Evolutionary conservation across 1,139 yeast species (phyloP).

Genomic region (Kodamaea plutei): DNA sequence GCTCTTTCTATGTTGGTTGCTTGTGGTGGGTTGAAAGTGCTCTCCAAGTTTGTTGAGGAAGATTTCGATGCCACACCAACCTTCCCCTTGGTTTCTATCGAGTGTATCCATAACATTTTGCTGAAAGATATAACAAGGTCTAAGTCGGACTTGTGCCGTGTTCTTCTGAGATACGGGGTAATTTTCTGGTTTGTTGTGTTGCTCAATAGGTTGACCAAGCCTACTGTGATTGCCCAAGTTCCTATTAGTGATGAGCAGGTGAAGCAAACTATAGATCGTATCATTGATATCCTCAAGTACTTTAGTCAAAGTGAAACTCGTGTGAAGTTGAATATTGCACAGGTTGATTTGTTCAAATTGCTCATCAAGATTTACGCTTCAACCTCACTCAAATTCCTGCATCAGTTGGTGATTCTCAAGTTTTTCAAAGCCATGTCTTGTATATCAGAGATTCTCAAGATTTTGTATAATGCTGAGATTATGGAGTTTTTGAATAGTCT

Average conservation of each 20-base stretch:
- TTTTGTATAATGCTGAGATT: slow-evolving; percentile 39
- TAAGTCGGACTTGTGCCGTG: slow-evolving; percentile 53
- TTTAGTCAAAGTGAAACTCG: slow-evolving; percentile 44
- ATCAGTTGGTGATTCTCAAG: slow-evolving; percentile 38
- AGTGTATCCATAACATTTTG: slow-evolving; percentile 43
- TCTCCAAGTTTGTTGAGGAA: slow-evolving; percentile 52
- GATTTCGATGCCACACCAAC: slow-evolving; percentile 45
- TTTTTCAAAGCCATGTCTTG: slow-evolving; percentile 44
- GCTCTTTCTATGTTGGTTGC: slow-evolving; percentile 50
- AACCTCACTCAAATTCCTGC: slow-evolving; percentile 24
- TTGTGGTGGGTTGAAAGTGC: slow-evolving; percentile 53
- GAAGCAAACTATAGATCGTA: slow-evolving; percentile 30
- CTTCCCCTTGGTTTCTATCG: slow-evolving; percentile 46
- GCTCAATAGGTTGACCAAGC: slow-evolving; percentile 27
- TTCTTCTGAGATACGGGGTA: slow-evolving; percentile 46
- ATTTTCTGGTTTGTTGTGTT: slow-evolving; percentile 48
- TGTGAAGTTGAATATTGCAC: slow-evolving; percentile 38
- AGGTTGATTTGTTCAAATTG: slow-evolving; percentile 43
- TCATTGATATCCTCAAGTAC: slow-evolving; percentile 35
- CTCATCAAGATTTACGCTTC: slow-evolving; percentile 32
- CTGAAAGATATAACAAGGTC: slow-evolving; percentile 42
- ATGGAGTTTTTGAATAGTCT: slow-evolving; percentile 35
- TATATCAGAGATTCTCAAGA: slow-evolving; percentile 30
- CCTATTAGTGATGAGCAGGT: slow-evolving; percentile 17
- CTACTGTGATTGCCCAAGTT: slow-evolving; percentile 4